A percentile compares a stretch with the other conserved stretches of the same genome.
These are phyloP conservation scores for Psilocybe cubensis DNA, from an alignment of 768 basidiomycete genomes.

Conservation along the genomic window DNA sequence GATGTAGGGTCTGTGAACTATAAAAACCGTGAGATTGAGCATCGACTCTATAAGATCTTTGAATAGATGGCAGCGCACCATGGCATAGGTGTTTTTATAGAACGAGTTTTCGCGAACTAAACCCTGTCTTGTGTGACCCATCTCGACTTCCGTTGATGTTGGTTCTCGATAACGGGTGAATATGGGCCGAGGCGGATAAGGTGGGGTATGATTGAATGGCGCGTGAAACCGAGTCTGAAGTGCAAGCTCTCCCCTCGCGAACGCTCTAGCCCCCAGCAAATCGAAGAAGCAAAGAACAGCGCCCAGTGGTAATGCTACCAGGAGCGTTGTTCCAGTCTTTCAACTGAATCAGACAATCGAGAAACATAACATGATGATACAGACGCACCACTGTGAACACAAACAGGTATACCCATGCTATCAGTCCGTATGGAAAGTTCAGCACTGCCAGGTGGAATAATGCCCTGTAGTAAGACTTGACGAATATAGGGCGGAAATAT, in stretches of 20 bases:
- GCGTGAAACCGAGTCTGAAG: constrained; percentile 74
- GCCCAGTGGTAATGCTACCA: constrained; percentile 80
- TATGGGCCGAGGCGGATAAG: constrained; percentile 72
- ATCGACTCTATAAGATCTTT: background rate
- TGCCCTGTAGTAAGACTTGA: constrained; percentile 62
- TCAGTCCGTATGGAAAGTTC: constrained; percentile 79
- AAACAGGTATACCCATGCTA: constrained; percentile 81
- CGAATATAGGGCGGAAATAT: constrained; percentile 68
- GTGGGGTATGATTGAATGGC: constrained; percentile 58
- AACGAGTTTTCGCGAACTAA: constrained; percentile 68
- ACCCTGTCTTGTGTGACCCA: constrained; percentile 32
- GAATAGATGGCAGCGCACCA: constrained; percentile 53
- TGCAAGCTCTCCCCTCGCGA: constrained; percentile 74
- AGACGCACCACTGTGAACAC: constrained; percentile 78
- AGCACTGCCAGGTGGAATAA: constrained; percentile 71
- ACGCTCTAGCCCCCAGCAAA: constrained; percentile 71
- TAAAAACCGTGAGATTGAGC: background rate
- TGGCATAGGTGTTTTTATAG: constrained; percentile 80
- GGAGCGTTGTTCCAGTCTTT: constrained; percentile 77
- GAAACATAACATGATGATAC: background rate
- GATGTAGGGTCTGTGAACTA: constrained; percentile 84
- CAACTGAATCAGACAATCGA: background rate
- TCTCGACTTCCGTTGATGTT: constrained; percentile 53
- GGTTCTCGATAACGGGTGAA: constrained; percentile 66
- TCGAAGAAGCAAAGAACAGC: constrained; percentile 79